Evolutionary conservation across 306 rosid genomes (phyloP), one percentile per base, ranked within the genome.

Genomic region (Lathyrus sativus): DNA sequence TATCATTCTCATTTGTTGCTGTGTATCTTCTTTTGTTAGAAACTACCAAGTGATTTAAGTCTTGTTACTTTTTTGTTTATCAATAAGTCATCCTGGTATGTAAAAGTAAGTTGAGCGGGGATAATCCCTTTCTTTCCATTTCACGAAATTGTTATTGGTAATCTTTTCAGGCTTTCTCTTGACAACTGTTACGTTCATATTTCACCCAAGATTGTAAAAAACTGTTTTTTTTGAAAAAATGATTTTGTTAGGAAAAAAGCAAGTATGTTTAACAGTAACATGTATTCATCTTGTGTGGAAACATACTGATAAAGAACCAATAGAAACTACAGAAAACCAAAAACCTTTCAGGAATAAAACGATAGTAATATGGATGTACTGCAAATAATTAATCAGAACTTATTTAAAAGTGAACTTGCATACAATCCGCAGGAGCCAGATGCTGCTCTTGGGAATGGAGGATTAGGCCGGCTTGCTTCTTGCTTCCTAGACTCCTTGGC

Each of bases 401-500:
- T 42, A 49, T 60, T 48, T 49, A 49, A 68, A 74, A 62, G 46
- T 10, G 28, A 31, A 49, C 66, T 74, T 42, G 41, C 31, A 6
- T 33, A 41, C 26, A 14, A 62, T 73, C 70, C 59, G 37, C 80
- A 92, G 98, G 98, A 93, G 79, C 96, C 96, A 28, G 97, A 93
- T 85, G 95, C 96, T 64, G 98, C 98, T 24, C 97, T 93, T 55
- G 98, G 98, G 71, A 93, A 93, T 51, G 97, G 98, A 22, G 98
- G 97, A 68, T 86, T 93, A 64, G 98, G 97, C 39, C 83, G 98
- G 38, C 96, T 92, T 51, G 98, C 98, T 75, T 93, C 98, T 53
- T 93, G 96, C 83, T 93, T 93, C 79, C 48, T 93, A 79, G 98
- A 93, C 82, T 93, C 98, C 35, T 76, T 93, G 83, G 98, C 97